Percentiles rank a stretch among this genome's conserved stretches.
These are phyloP conservation scores for Petasospora fabianii DNA, from an alignment of 1,139 yeast genomes.

Conservation along the genomic window DNA sequence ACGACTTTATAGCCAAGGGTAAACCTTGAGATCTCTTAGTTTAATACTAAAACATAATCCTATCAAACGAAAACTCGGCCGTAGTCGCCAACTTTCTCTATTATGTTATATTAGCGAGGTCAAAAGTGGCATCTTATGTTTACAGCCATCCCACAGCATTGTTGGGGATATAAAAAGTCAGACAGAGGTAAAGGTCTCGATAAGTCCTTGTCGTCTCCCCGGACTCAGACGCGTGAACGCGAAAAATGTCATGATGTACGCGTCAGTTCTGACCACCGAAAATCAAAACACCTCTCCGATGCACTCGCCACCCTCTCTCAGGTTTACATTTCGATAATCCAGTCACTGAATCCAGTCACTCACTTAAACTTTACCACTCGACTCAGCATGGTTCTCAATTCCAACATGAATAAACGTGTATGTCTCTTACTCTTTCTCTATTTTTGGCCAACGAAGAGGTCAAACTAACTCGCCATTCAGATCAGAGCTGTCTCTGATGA, in stretches of 20 bases:
- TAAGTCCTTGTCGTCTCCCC: too few relatives aligned
- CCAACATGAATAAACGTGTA: conserved; percentile 10
- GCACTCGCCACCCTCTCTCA: conserved; percentile 2
- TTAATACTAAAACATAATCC: too few relatives aligned
- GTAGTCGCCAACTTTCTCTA: too few relatives aligned
- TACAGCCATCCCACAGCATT: too few relatives aligned
- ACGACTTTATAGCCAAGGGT: conserved; percentile 39
- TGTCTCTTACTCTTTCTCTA: not conserved
- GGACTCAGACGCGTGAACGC: conserved; percentile 1
- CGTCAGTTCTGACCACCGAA: not conserved
- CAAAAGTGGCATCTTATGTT: too few relatives aligned
- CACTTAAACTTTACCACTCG: not conserved
- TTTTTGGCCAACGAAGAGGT: not conserved
- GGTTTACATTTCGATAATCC: not conserved
- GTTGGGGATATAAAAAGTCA: too few relatives aligned
- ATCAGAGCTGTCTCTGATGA: conserved; percentile 13
- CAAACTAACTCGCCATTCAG: conserved; percentile 1
- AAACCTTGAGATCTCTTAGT: not conserved
- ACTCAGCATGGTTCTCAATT: conserved; percentile 9
- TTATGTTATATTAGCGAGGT: too few relatives aligned
- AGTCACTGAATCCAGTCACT: not conserved
- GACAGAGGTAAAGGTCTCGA: too few relatives aligned
- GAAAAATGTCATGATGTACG: conserved; percentile 1
- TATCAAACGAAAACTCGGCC: too few relatives aligned
- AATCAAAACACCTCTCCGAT: conserved; percentile 1